phyloP scores from a whole-genome alignment of 495 filamentous ascomycete species.

The Peziza echinospora region DNA sequence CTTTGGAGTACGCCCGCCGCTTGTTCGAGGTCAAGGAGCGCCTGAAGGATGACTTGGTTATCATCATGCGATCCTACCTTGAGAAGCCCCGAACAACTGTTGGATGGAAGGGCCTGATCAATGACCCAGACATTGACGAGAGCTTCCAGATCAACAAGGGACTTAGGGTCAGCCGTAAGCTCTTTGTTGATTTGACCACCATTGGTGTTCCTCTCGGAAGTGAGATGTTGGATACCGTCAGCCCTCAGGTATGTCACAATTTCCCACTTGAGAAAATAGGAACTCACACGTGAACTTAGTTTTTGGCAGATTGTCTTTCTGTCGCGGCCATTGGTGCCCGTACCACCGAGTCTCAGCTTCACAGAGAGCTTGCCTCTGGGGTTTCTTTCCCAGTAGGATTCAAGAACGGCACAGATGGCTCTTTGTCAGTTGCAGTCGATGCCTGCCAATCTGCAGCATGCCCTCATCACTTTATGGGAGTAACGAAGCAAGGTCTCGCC shows the following conservation, averaged over 20 bases:
- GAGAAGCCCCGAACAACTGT: constrained; percentile 99
- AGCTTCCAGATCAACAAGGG: constrained; percentile 99
- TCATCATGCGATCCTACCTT: constrained; percentile 97
- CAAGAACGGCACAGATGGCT: constrained; percentile 98
- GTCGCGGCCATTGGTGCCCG: constrained; percentile 88
- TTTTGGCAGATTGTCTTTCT: constrained; percentile 84
- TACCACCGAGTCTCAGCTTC: constrained; percentile 92
- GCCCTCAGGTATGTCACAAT: constrained; percentile 36
- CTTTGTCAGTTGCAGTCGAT: constrained; percentile 80
- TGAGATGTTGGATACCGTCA: constrained; percentile 98
- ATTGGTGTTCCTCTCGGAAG: constrained; percentile 79
- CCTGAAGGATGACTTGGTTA: constrained; percentile 60
- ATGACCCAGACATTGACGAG: constrained; percentile 94
- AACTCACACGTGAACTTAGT: constrained; percentile 25
- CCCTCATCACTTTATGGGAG: constrained; percentile 93
- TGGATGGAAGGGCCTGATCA: constrained; percentile 97
- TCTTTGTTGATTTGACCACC: constrained; percentile 75
- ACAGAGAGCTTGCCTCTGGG: constrained; percentile 88
- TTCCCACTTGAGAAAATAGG: neutral
- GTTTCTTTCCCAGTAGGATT: constrained; percentile 95
- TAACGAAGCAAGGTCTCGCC: constrained; percentile 94
- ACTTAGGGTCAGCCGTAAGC: constrained; percentile 60
- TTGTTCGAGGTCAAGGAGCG: constrained; percentile 52
- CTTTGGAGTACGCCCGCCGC: constrained; percentile 64
- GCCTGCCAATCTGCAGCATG: constrained; percentile 80